Percentiles rank a stretch among this genome's conserved stretches.
These are phyloP conservation scores for Colletotrichum echinochloae DNA, from an alignment of 2,329 filamentous ascomycete species.

Conservation along the genomic window DNA sequence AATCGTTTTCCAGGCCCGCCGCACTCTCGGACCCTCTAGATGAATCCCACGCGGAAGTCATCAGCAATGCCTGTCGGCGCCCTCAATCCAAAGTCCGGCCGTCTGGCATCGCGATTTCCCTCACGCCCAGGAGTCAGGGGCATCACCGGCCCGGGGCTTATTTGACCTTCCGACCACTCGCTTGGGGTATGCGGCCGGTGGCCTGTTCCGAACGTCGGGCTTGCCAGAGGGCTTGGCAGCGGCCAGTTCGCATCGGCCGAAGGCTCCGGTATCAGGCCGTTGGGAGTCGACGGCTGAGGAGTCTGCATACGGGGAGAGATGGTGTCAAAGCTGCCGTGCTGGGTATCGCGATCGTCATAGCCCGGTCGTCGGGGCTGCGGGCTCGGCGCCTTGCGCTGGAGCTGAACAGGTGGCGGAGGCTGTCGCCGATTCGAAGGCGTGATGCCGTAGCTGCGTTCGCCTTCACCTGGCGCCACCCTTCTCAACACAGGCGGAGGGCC, in stretches of 20 bases:
- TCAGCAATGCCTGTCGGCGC: slow-evolving; percentile 41
- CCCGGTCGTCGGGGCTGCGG: slow-evolving; percentile 16
- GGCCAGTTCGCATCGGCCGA: slow-evolving; percentile 35
- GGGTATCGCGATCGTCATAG: slow-evolving; percentile 28
- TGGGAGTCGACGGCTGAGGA: slow-evolving; percentile 27
- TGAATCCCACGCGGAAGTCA: slow-evolving; percentile 41
- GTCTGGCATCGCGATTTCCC: slow-evolving; percentile 3
- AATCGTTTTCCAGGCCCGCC: background rate
- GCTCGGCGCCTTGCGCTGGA: slow-evolving; percentile 36
- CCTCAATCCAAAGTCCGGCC: slow-evolving; percentile 39
- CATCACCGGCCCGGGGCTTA: slow-evolving; percentile 19
- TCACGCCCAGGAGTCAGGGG: background rate
- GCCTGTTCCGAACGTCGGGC: slow-evolving; percentile 35
- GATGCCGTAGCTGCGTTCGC: slow-evolving; percentile 38
- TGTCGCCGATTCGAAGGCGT: slow-evolving; percentile 38
- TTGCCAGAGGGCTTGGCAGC: slow-evolving; percentile 35
- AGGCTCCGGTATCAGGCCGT: slow-evolving; percentile 13
- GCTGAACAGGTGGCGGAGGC: slow-evolving; percentile 32
- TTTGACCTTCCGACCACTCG: slow-evolving; percentile 25
- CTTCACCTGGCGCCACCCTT: slow-evolving; percentile 30
- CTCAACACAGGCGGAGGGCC: slow-evolving; percentile 26
- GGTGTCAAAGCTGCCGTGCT: slow-evolving; percentile 31
- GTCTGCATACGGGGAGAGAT: slow-evolving; percentile 32
- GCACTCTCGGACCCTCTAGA: slow-evolving; percentile 8
- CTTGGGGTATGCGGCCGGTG: slow-evolving; percentile 29